These are phyloP conservation scores for Rutstroemia sydowiana DNA, from an alignment of 2,329 filamentous ascomycete genomes.

Conservation along the genomic window DNA sequence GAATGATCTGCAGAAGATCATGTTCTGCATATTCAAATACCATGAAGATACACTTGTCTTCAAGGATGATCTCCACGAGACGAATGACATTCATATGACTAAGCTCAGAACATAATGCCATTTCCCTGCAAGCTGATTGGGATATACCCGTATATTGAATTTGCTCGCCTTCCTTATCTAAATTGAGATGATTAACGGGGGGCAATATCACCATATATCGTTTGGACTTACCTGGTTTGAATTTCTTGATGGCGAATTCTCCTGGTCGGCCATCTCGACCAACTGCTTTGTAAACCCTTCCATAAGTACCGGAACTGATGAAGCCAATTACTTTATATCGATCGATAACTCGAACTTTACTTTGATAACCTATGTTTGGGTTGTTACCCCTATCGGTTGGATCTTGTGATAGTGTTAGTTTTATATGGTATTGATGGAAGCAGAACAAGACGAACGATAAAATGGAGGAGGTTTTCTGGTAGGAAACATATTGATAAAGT, in stretches of 20 bases:
- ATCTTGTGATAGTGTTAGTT: conserved; percentile 35
- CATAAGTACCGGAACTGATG: conserved; percentile 97
- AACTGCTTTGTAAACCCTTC: conserved; percentile 91
- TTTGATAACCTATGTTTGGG: conserved; percentile 47
- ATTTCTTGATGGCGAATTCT: conserved; percentile 98
- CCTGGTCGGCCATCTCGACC: conserved; percentile 65
- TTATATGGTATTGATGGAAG: conserved; percentile 25
- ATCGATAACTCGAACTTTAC: conserved; percentile 83
- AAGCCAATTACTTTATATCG: conserved; percentile 96
- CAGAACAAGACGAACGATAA: conserved; percentile 28
- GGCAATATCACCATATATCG: not conserved
- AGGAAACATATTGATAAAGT: conserved; percentile 24
- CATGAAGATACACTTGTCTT: conserved; percentile 99
- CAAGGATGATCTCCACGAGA: conserved; percentile 89
- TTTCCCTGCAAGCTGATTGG: conserved; percentile 93
- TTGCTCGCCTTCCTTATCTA: conserved; percentile 90
- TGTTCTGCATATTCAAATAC: conserved; percentile 99
- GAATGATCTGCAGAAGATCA: conserved; percentile 94
- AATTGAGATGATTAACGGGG: not conserved
- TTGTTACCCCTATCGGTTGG: conserved; percentile 42
- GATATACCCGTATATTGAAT: conserved; percentile 96
- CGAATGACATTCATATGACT: conserved; percentile 83
- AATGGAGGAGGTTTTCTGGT: conserved; percentile 18
- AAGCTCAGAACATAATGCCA: conserved; percentile 92
- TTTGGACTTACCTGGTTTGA: conserved; percentile 28